Percentiles rank a stretch among this genome's conserved stretches.
Conservation (phyloP, 2,329 filamentous ascomycete species). For the Diaporthe ilicicola region DNA sequence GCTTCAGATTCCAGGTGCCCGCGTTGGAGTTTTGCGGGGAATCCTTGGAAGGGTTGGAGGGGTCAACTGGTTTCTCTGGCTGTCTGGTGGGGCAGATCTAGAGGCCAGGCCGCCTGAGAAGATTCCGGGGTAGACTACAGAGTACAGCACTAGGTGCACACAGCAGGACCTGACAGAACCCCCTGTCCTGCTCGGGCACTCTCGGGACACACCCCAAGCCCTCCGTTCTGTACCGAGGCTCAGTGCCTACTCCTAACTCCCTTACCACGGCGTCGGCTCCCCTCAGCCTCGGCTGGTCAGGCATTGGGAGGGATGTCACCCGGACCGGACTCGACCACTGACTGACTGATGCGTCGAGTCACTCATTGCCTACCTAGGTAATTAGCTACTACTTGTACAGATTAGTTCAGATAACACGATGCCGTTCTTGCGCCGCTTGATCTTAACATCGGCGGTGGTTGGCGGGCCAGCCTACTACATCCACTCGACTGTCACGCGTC, state of each 20-base stretch:
- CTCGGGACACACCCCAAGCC: background rate
- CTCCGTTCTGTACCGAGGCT: conserved; percentile 16
- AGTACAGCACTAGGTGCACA: too few relatives aligned
- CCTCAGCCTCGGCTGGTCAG: conserved; percentile 14
- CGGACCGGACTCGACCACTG: background rate
- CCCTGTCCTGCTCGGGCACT: conserved; percentile 8
- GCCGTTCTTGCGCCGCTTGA: conserved; percentile 5
- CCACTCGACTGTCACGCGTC: background rate
- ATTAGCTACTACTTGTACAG: background rate
- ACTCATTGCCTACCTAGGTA: background rate
- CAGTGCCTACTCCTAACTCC: background rate
- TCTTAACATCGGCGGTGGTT: conserved; percentile 12
- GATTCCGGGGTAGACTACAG: too few relatives aligned
- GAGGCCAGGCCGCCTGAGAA: too few relatives aligned
- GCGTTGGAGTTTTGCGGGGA: conserved; percentile 26
- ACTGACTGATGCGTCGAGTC: background rate
- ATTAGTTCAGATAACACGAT: background rate
- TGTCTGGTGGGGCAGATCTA: conserved; percentile 1
- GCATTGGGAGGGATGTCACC: background rate
- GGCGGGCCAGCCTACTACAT: conserved; percentile 20
- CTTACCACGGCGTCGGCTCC: background rate
- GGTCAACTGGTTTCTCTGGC: too few relatives aligned
- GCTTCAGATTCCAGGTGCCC: conserved; percentile 29
- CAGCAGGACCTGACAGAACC: too few relatives aligned
- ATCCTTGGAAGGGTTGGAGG: background rate